Conservation (phyloP, 1,284 basidiomycete genomes). For the Termitomyces sp. region DNA sequence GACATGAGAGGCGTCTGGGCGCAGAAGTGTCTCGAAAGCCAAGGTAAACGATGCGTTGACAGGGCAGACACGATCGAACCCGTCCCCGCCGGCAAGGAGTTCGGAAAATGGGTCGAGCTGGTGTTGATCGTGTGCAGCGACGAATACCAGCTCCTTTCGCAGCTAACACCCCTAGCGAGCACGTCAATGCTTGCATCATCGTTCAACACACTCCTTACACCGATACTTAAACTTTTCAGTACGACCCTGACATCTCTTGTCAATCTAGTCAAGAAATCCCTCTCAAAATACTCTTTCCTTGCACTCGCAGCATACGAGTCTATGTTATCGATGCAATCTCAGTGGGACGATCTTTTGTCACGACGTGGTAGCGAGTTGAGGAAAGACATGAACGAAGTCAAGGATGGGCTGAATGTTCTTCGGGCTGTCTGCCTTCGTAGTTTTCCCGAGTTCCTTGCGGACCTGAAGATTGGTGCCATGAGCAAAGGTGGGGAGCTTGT, state of each 20-base stretch:
- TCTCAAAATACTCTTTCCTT: conserved; percentile 82
- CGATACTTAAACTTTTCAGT: conserved; percentile 59
- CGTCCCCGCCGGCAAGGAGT: conserved; percentile 58
- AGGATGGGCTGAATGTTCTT: conserved; percentile 59
- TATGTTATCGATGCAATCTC: conserved; percentile 46
- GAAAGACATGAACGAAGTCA: conserved; percentile 60
- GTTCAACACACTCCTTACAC: conserved; percentile 55
- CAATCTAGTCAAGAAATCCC: conserved; percentile 69
- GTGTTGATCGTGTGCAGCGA: conserved; percentile 61
- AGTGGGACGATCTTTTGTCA: conserved; percentile 64
- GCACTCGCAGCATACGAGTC: conserved; percentile 64
- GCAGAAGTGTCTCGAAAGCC: conserved; percentile 64
- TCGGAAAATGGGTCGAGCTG: conserved; percentile 61
- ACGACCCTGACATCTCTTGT: conserved; percentile 58
- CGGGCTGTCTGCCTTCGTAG: conserved; percentile 66
- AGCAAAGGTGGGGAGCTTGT: conserved; percentile 44
- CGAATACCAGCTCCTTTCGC: conserved; percentile 57
- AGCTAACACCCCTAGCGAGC: conserved; percentile 54
- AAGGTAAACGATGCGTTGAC: conserved; percentile 62
- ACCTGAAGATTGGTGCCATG: conserved; percentile 59
- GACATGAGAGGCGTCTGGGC: conserved; percentile 79
- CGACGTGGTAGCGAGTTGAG: conserved; percentile 35
- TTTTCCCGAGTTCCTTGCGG: conserved; percentile 76
- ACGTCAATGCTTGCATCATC: conserved; percentile 46
- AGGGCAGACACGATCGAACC: conserved; percentile 61